Evolutionary conservation across 768 basidiomycete species (phyloP), one percentile per base, ranked within the genome.

Genomic region (Lactifluus piperatus): DNA sequence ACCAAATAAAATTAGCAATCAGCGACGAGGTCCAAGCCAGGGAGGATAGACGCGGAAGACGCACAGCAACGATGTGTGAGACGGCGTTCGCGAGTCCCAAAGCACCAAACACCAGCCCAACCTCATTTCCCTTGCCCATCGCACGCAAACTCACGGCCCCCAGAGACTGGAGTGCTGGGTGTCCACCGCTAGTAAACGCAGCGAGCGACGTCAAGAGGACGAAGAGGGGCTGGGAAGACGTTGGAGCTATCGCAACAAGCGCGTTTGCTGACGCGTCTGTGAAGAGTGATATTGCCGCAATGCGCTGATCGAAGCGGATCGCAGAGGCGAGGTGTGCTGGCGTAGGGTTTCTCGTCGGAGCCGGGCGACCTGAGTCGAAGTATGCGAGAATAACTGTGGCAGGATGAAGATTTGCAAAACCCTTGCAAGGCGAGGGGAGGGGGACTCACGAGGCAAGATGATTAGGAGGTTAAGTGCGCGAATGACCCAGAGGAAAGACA

Each of bases 181-280:
- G 55, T 4, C 64, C 62, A 26, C 64, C 64, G 37, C 56, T 58
- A 30, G 64, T 65, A 30, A 65, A 50, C 27, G 64, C 58, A 24
- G 56, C 58, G 43, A 65, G 64, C 5, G 58, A 60, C 4, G 64
- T 65, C 41, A 65, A 54, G 44, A 63, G 46, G 24, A 65, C 43
- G n/a, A 65, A 65, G 16, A 65, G 64, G n/a, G 62, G 51, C 37
- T 65, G 64, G n/a, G 64, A 65, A 22, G 64, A 60, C 3, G 62
- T 60, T 32, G 64, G 64, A 5, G 64, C 43, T 13, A 65, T 51
- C 20, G 58, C 55, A 30, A 65, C 56, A 29, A 65, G 58, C 3
- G 58, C 62, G 32, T 65, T 65, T 26, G 62, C 64, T 3, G 64
- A 56, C 30, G 64, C 64, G 41, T 65, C 64, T 14, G 49, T 57